These are phyloP conservation scores for Monilinia fructigena DNA, from an alignment of 2,329 filamentous ascomycete genomes.

Conservation along the genomic window DNA sequence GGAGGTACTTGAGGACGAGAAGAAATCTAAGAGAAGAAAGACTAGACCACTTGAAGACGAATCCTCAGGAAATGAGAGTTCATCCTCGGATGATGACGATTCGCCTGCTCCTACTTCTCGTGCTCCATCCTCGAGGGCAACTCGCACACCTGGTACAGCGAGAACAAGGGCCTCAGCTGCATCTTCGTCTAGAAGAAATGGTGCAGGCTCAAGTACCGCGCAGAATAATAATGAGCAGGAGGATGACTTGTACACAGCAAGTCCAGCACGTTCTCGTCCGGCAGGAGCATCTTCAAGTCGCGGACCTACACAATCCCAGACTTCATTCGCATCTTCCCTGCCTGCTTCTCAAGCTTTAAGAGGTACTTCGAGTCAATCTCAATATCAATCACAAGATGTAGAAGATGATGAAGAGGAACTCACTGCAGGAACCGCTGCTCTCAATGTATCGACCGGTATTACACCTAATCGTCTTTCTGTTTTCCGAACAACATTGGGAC, in stretches of 20 bases:
- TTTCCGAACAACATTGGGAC: constrained; percentile 80
- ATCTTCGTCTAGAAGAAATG: constrained; percentile 33
- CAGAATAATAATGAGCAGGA: constrained; percentile 43
- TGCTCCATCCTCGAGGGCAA: constrained; percentile 38
- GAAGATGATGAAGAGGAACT: constrained; percentile 30
- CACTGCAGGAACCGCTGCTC: constrained; percentile 32
- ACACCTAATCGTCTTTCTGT: constrained; percentile 61
- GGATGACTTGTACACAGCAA: constrained; percentile 41
- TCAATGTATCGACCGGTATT: constrained; percentile 34
- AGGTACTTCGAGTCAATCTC: constrained; percentile 34
- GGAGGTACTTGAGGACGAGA: constrained; percentile 78
- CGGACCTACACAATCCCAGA: constrained; percentile 38
- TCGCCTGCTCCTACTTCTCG: constrained; percentile 31
- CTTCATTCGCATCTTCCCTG: constrained; percentile 44
- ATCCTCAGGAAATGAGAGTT: constrained; percentile 61
- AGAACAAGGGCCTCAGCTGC: constrained; percentile 36
- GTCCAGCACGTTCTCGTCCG: constrained; percentile 33
- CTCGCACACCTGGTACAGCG: constrained; percentile 38
- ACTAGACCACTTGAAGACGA: constrained; percentile 58
- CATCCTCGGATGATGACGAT: constrained; percentile 41
- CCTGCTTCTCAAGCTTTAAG: constrained; percentile 39
- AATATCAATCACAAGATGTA: constrained; percentile 13
- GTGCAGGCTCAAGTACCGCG: constrained; percentile 26
- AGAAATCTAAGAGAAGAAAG: constrained; percentile 79
- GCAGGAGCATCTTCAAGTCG: constrained; percentile 18